Percentiles rank a stretch among this genome's conserved stretches.
These are phyloP conservation scores for Fistulifera solaris DNA, from an alignment of 108 stramenopile genomes.

Conservation along the genomic window DNA sequence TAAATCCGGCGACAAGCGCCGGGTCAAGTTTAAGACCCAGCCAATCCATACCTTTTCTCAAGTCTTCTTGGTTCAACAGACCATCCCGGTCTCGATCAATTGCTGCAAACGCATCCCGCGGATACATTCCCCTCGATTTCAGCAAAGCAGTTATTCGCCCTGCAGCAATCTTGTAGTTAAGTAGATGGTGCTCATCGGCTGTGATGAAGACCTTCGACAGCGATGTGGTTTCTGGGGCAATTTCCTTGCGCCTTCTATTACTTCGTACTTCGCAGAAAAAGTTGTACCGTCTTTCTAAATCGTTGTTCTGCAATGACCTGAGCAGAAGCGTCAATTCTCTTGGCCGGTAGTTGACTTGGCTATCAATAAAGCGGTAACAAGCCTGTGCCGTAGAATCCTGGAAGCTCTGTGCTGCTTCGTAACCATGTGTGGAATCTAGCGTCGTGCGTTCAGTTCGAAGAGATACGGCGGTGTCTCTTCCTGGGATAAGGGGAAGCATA, in stretches of 20 bases:
- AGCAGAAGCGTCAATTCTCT: slow-evolving; percentile 82
- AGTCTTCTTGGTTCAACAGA: slow-evolving; percentile 85
- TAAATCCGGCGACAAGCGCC: slow-evolving; percentile 75
- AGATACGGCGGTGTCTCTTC: slow-evolving; percentile 69
- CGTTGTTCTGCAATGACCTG: slow-evolving; percentile 88
- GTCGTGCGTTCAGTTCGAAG: slow-evolving; percentile 72
- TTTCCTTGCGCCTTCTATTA: slow-evolving; percentile 91
- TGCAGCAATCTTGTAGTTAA: slow-evolving; percentile 91
- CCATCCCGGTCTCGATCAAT: slow-evolving; percentile 93
- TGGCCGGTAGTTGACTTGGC: slow-evolving; percentile 85
- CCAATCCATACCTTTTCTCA: slow-evolving; percentile 93
- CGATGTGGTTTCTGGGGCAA: slow-evolving; percentile 79
- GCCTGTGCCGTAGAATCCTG: slow-evolving; percentile 85
- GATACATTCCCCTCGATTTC: slow-evolving; percentile 89
- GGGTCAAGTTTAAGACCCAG: slow-evolving; percentile 80
- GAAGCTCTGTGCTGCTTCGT: slow-evolving; percentile 71
- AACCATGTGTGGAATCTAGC: slow-evolving; percentile 76
- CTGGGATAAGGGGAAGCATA: slow-evolving; percentile 62
- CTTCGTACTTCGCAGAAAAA: slow-evolving; percentile 93
- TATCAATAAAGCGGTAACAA: slow-evolving; percentile 94
- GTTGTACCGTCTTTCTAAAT: slow-evolving; percentile 71
- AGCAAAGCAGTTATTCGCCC: slow-evolving; percentile 85
- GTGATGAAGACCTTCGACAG: slow-evolving; percentile 91
- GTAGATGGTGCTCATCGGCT: slow-evolving; percentile 91
- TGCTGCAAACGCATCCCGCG: slow-evolving; percentile 91